Evolutionary conservation across 176 grass and related monocot genomes (phyloP).

Genomic region (Miscanthus lutarioriparius): DNA sequence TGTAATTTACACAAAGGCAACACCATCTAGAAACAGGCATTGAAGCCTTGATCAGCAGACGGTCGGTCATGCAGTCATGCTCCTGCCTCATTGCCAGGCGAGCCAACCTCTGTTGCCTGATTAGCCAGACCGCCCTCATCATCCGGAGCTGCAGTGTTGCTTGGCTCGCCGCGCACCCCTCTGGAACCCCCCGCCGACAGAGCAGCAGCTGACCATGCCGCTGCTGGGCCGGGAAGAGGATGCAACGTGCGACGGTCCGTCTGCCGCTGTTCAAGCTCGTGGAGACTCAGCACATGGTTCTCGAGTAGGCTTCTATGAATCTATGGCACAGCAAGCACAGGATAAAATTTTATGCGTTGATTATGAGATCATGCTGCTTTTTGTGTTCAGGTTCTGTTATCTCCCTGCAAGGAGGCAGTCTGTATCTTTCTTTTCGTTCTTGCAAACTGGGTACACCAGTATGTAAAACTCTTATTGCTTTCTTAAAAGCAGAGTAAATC

Average conservation of each 20-base stretch:
- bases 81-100: background rate
- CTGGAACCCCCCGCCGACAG: background rate
- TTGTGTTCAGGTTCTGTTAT: too few species aligned
- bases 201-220: background rate
- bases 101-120: background rate
- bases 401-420: too few species aligned
- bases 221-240: background rate
- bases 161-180: background rate
- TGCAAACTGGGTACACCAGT: too few species aligned
- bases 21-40: background rate
- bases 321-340: background rate
- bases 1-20: background rate
- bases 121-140: background rate
- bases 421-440: too few species aligned
- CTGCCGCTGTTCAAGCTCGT: background rate
- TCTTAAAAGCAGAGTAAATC: too few species aligned
- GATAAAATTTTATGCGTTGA: background rate
- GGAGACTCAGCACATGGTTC: background rate
- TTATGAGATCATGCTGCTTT: background rate
- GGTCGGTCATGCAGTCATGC: background rate
- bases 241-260: background rate
- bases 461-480: too few species aligned
- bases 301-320: background rate
- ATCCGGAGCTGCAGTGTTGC: background rate
- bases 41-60: background rate